A percentile compares a stretch with the other conserved stretches of the same genome.
Conservation (phyloP, 2,329 filamentous ascomycete genomes). For the Triangularia verruculosa region DNA sequence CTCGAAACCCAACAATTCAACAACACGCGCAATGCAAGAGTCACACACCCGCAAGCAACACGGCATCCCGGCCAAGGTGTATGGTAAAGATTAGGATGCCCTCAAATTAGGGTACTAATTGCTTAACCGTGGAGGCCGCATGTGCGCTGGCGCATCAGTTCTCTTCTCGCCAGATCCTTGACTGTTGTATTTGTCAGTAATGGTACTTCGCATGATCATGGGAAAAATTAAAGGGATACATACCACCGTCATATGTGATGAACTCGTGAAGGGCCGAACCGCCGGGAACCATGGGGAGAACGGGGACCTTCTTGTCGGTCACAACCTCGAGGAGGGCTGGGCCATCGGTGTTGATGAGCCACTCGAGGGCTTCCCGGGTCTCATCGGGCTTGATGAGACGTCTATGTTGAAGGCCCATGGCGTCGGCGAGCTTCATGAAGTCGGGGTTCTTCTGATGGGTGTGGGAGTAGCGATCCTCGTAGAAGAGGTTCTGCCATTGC, state of each 20-base stretch:
- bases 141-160: conserved; percentile 64
- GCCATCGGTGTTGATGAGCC: conserved; percentile 87
- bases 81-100: background rate
- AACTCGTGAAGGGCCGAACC: conserved; percentile 90
- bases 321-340: conserved; percentile 90
- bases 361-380: conserved; percentile 73
- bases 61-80: background rate
- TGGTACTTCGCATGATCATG: background rate
- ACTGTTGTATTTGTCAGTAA: conserved; percentile 46
- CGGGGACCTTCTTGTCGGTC: conserved; percentile 87
- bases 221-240: conserved; percentile 35
- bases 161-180: conserved; percentile 66
- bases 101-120: background rate
- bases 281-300: conserved; percentile 95
- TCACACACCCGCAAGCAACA: background rate
- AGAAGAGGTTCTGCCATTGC: conserved; percentile 97
- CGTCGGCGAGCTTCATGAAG: conserved; percentile 88
- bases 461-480: conserved; percentile 87
- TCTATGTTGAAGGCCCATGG: conserved; percentile 81
- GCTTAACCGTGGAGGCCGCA: conserved; percentile 46
- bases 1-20: background rate
- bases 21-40: background rate
- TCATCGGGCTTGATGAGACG: conserved; percentile 73
- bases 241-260: conserved; percentile 78
- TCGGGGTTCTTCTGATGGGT: conserved; percentile 95